Conservation (phyloP, 2,329 filamentous ascomycete species). For the Penicillium janthinellum region DNA sequence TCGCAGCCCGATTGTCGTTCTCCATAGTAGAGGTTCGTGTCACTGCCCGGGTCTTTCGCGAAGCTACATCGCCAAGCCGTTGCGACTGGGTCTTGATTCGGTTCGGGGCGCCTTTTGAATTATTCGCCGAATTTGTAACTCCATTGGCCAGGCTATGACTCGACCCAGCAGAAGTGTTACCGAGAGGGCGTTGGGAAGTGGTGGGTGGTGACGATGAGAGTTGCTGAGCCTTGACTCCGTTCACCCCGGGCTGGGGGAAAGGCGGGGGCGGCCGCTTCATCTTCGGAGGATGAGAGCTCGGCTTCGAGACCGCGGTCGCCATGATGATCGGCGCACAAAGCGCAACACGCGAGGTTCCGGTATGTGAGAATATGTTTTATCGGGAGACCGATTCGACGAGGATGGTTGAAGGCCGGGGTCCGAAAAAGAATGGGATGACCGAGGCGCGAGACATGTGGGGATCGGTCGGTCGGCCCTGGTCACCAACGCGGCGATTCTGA, state of each 20-base stretch:
- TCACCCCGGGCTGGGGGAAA: constrained; percentile 62
- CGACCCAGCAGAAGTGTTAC: constrained; percentile 38
- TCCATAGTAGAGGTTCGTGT: constrained; percentile 34
- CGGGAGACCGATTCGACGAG: constrained; percentile 28
- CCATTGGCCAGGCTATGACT: constrained; percentile 51
- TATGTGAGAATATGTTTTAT: constrained; percentile 29
- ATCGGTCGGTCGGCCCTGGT: constrained; percentile 38
- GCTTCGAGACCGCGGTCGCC: constrained; percentile 50
- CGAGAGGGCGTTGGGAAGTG: constrained; percentile 58
- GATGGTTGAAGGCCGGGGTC: constrained; percentile 34
- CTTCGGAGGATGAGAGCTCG: constrained; percentile 55
- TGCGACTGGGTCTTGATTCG: constrained; percentile 62
- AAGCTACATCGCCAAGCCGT: constrained; percentile 37
- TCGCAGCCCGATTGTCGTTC: constrained; percentile 39
- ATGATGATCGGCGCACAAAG: constrained; percentile 33
- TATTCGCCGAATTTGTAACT: constrained; percentile 23
- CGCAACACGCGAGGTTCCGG: constrained; percentile 23
- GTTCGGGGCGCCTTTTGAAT: constrained; percentile 42
- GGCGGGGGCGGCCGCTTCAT: constrained; percentile 69
- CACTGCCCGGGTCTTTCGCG: constrained; percentile 38
- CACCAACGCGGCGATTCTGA: constrained; percentile 31
- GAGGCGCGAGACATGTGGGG: constrained; percentile 50
- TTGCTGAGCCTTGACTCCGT: constrained; percentile 60
- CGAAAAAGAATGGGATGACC: constrained; percentile 43
- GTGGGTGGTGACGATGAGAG: constrained; percentile 61